Percentiles rank a stretch among this genome's conserved stretches.
These are phyloP conservation scores for Marasmius fiardii DNA, from an alignment of 1,284 basidiomycete genomes.

Conservation along the genomic window DNA sequence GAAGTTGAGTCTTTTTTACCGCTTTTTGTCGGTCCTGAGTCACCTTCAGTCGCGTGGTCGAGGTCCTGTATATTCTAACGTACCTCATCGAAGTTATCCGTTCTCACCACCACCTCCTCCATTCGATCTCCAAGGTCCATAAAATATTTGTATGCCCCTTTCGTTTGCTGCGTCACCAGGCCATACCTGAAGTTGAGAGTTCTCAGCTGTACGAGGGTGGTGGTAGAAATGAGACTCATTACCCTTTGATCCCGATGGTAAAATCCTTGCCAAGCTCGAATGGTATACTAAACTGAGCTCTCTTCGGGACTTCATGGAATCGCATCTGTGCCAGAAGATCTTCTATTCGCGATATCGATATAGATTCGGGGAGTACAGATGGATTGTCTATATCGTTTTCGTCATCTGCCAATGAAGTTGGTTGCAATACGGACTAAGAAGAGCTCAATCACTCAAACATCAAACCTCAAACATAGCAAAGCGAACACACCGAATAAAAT, in stretches of 20 bases:
- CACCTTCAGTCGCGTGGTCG: neutral
- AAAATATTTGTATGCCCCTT: constrained; percentile 78
- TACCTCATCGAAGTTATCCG: constrained; percentile 79
- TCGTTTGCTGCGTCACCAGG: constrained; percentile 82
- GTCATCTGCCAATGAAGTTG: constrained; percentile 44
- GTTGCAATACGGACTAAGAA: constrained; percentile 57
- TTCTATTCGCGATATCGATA: constrained; percentile 69
- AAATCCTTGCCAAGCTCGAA: constrained; percentile 80
- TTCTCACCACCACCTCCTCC: constrained; percentile 68
- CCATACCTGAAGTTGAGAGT: constrained; percentile 59
- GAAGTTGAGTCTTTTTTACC: constrained; percentile 50
- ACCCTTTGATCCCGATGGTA: constrained; percentile 91
- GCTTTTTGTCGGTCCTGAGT: constrained; percentile 57
- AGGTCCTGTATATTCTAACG: constrained; percentile 16
- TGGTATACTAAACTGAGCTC: constrained; percentile 82
- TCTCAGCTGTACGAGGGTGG: constrained; percentile 7
- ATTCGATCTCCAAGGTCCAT: constrained; percentile 75
- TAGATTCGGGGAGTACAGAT: constrained; percentile 56
- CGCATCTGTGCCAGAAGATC: constrained; percentile 84
- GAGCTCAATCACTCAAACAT: constrained; percentile 5
- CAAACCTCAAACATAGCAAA: constrained; percentile 5
- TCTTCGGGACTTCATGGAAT: constrained; percentile 84
- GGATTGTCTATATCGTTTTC: constrained; percentile 46
- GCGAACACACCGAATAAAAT: constrained; percentile 77
- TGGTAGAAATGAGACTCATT: constrained; percentile 20